Percentiles rank a stretch among this genome's conserved stretches.
phyloP scores from a whole-genome alignment of 202 grass and related monocot genomes.

The Saccharum hybrid region DNA sequence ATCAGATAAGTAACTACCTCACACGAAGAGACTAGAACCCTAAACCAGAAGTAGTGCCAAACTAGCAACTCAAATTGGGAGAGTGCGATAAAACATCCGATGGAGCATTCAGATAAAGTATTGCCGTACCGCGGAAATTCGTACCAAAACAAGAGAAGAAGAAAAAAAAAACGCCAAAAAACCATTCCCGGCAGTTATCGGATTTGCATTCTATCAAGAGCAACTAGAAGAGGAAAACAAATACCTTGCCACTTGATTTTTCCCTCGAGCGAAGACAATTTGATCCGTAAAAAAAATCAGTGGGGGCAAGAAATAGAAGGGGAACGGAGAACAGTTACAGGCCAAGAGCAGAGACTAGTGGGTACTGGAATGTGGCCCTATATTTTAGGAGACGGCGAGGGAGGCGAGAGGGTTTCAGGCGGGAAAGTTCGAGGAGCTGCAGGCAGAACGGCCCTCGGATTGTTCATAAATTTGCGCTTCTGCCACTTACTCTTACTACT shows the following conservation, averaged over 20 bases:
- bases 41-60: not conserved
- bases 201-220: not conserved
- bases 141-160: not conserved
- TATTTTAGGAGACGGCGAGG: constrained; percentile 32
- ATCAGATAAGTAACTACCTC: not conserved
- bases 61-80: not conserved
- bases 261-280: not conserved
- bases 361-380: not conserved
- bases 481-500: constrained; percentile 13
- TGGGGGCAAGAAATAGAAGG: not conserved
- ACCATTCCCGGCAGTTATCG: not conserved
- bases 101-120: not conserved
- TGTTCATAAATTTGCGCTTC: not conserved
- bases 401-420: constrained; percentile 38
- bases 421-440: constrained; percentile 45
- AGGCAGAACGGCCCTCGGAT: not conserved
- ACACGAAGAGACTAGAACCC: not conserved
- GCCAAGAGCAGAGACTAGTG: not conserved
- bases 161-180: too few relatives aligned
- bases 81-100: not conserved
- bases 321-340: not conserved
- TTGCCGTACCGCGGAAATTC: not conserved
- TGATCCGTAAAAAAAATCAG: not conserved
- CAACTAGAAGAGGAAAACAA: not conserved
- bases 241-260: not conserved